Conservation (phyloP, 805 yeast genomes). For the Candida ovalis region DNA sequence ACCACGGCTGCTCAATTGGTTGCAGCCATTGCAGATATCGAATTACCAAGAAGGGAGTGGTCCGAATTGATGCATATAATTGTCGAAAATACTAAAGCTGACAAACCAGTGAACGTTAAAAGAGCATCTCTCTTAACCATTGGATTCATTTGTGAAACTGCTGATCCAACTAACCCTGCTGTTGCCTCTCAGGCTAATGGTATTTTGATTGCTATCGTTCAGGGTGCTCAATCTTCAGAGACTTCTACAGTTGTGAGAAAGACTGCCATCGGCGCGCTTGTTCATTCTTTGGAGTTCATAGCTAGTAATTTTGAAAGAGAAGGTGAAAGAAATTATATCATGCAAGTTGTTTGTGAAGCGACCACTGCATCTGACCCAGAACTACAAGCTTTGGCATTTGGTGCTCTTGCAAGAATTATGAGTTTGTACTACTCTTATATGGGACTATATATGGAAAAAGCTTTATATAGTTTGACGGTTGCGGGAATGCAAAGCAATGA, state of each 20-base stretch:
- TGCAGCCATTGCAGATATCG: constrained; percentile 96
- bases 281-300: constrained; percentile 86
- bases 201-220: constrained; percentile 90
- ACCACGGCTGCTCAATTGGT: constrained; percentile 88
- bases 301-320: constrained; percentile 84
- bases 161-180: constrained; percentile 76
- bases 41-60: constrained; percentile 87
- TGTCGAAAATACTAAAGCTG: constrained; percentile 80
- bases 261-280: constrained; percentile 89
- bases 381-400: constrained; percentile 91
- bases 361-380: constrained; percentile 84
- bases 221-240: constrained; percentile 88
- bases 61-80: constrained; percentile 77
- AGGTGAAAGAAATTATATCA: constrained; percentile 92
- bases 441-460: constrained; percentile 97
- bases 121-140: constrained; percentile 83
- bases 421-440: constrained; percentile 81
- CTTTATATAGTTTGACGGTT: constrained; percentile 84
- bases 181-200: constrained; percentile 86
- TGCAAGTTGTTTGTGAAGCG: constrained; percentile 99
- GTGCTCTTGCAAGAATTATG: constrained; percentile 91
- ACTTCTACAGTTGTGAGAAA: constrained; percentile 70
- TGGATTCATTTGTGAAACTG: constrained; percentile 94
- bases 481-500: constrained; percentile 82
- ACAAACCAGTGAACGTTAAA: constrained; percentile 74